A percentile compares a stretch with the other conserved stretches of the same genome.
These are phyloP conservation scores for Lenwebbia sp. DNA, from an alignment of 345 rosid genomes.

Conservation along the genomic window DNA sequence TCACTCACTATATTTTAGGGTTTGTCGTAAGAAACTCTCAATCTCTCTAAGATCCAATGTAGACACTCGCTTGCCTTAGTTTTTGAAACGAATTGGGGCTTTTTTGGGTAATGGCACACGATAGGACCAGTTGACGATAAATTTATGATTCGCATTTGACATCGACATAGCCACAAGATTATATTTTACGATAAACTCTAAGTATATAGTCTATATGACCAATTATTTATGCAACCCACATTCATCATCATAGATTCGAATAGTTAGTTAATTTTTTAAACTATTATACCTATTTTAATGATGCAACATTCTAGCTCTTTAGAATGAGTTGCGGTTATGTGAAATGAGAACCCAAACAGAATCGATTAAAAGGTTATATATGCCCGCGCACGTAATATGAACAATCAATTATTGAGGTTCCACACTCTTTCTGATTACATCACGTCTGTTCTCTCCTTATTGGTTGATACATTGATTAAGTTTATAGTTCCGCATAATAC, in stretches of 20 bases:
- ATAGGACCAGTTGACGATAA: background rate
- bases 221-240: background rate
- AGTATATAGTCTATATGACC: background rate
- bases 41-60: too few relatives aligned
- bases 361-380: background rate
- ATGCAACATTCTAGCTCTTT: background rate
- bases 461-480: background rate
- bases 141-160: background rate
- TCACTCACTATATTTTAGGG: too few relatives aligned
- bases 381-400: background rate
- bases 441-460: background rate
- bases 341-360: background rate
- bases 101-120: too few relatives aligned
- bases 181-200: background rate
- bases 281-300: background rate
- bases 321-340: background rate
- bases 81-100: too few relatives aligned
- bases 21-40: too few relatives aligned
- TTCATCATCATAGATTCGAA: background rate
- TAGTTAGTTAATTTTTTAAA: background rate
- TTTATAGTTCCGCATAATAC: background rate
- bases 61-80: too few relatives aligned
- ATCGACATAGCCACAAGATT: background rate
- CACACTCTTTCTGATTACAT: background rate
- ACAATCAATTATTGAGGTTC: background rate